Evolutionary conservation across 306 rosid genomes (phyloP), one percentile per base, ranked within the genome.

Genomic region (Cyclanthera cordifolia): DNA sequence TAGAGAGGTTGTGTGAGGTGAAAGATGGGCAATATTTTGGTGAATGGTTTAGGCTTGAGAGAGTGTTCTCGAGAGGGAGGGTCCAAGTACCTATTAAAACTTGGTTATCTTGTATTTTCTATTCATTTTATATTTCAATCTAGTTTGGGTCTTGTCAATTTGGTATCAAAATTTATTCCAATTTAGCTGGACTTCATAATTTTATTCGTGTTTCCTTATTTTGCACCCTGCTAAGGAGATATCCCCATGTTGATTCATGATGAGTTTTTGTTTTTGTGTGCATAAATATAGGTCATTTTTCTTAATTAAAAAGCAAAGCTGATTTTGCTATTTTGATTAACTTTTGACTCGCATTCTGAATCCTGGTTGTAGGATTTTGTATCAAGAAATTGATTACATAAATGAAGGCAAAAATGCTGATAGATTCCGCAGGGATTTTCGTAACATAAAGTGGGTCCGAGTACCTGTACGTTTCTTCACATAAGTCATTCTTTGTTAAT

Each of bases 371-470:
- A 90, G 96, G 77, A 87, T 90, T 71, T 80, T 90, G 81, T 90
- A 87, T 75, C 95, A 90, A 85, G 96, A 90, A 85, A 90, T 90
- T 74, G 96, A 90, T 79, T 90, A 90, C 39, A 82, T 90, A 77
- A 90, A 90, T 72, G 95, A 90, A 84, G 96, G 96, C 72, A 90
- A 85, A 81, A 90, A 90, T 76, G 96, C 96, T 15, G 95, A 90
- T 72, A 80, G 84, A 74, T 87, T 90, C 75, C 91, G 90, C 67
- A 69, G 96, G 68, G 96, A 90, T 83, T 87, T 90, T 77, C 84
- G 95, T 72, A 90, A 90, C 80, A 73, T 73, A 71, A 90, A 90
- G 88, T 90, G 96, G 96, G 96, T 90, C 70, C 91, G 96, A 75
- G 83, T 90, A 54, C 96, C 96, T 81, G 96, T 87, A 87, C 71